Evolutionary conservation across 2,329 filamentous ascomycete species (phyloP), one percentile per base, ranked within the genome.

Genomic region (Penicillium janthinellum): DNA sequence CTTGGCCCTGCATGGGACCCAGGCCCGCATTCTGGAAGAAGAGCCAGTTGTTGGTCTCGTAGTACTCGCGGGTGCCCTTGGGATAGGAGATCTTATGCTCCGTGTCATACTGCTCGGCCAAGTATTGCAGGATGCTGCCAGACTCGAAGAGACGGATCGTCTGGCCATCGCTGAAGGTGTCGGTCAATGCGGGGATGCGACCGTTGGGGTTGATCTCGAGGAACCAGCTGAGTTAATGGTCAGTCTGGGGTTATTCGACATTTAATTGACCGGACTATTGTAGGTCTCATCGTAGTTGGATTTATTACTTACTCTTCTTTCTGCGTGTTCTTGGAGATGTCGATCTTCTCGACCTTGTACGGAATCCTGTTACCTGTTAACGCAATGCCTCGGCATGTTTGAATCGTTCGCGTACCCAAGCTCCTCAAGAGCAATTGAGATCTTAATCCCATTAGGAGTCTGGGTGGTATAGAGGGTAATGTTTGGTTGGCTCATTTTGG

Each of bases 161-260:
- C 73, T 89, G 80, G 67, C 91, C 90, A 73, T 95, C 88, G 5
- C 82, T 81, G 73, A 90, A 89, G 6, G 83, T 90, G 77, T 96
- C 92, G 7, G 90, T 95, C 53, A 96, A 70, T 58, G 92, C 92
- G 4, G 92, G 93, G 69, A 96, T 96, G 66, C 92, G 90, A 64
- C 92, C 92, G 75, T 96, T 96, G 64, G 92, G 92, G 78, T 96
- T 96, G 79, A 96, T 96, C 54, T 88, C 87, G 31, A 96, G 84
- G 78, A 94, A 97, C 91, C 91, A 96, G 15, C 86, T 75, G 28
- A 15, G 38, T 8, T 48, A 11, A 17, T 4, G 10, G 54, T 68
- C 53, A 68, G 62, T 31, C 12, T 38, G 11, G 25, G 39, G n/a
- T 28, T 52, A 7, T n/a, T 31, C 12, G 7, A 11, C 11, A 17